Conservation (phyloP, 2,329 filamentous ascomycete genomes). For the Camillea tinctor region DNA sequence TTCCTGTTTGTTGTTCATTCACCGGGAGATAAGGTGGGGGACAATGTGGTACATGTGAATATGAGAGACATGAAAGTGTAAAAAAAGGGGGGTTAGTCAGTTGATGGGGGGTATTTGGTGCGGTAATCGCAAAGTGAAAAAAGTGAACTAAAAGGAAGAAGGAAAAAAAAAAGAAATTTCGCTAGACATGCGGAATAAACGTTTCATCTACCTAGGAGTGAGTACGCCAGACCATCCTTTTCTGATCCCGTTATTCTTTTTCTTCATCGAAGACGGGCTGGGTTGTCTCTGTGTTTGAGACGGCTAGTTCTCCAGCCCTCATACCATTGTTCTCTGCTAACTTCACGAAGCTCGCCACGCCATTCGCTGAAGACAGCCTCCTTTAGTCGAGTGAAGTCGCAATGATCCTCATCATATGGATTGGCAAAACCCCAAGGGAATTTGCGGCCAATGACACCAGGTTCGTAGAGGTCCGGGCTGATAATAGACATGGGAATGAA, state of each 20-base stretch:
- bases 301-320: conserved; percentile 86
- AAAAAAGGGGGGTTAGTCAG: conserved; percentile 18
- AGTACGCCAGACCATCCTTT: conserved; percentile 3
- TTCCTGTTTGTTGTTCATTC: conserved; percentile 16
- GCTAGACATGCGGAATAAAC: conserved; percentile 21
- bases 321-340: conserved; percentile 90
- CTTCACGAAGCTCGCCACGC: conserved; percentile 85
- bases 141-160: conserved; percentile 9
- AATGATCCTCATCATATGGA: conserved; percentile 86
- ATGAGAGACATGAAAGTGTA: conserved; percentile 18
- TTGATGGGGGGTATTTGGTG: conserved; percentile 24
- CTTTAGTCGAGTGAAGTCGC: conserved; percentile 88
- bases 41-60: conserved; percentile 18
- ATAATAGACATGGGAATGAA: conserved; percentile 89
- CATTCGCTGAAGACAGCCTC: conserved; percentile 92
- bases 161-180: conserved; percentile 8
- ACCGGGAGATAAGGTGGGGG: conserved; percentile 16
- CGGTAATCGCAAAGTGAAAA: conserved; percentile 22
- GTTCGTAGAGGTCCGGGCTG: conserved; percentile 88
- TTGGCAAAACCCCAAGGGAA: conserved; percentile 98
- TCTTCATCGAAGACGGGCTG: conserved; percentile 37
- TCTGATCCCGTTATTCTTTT: conserved; percentile 12
- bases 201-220: conserved; percentile 16
- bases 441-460: conserved; percentile 73
- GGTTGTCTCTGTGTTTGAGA: conserved; percentile 53